Evolutionary conservation across 208 protist species (phyloP).

Genomic region (Trypanosoma lewisi): DNA sequence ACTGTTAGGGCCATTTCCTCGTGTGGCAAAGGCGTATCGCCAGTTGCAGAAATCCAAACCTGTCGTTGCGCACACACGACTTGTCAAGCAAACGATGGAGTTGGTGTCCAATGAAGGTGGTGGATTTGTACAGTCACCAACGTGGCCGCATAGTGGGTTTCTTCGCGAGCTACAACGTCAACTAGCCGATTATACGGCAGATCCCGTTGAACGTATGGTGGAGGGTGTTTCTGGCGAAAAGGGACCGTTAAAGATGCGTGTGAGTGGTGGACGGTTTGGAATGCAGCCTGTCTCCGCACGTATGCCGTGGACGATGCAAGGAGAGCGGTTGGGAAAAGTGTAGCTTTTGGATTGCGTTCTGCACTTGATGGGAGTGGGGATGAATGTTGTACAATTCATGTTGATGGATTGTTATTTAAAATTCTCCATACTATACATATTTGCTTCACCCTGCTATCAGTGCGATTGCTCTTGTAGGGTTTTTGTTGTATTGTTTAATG

Average conservation of each 20-base stretch:
- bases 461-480: not conserved
- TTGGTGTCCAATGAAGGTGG: not conserved
- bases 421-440: not conserved
- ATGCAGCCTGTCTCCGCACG: conserved; percentile 58
- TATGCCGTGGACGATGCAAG: conserved; percentile 64
- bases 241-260: conserved; percentile 38
- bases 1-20: conserved; percentile 61
- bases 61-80: conserved; percentile 49
- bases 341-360: not conserved
- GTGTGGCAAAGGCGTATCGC: conserved; percentile 33
- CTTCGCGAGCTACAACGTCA: conserved; percentile 54
- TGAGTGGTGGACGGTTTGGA: conserved; percentile 52
- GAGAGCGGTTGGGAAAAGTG: not conserved
- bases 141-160: conserved; percentile 42
- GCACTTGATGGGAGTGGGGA: not conserved
- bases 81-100: conserved; percentile 43
- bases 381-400: too few species aligned
- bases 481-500: not conserved
- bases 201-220: conserved; percentile 30
- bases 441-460: conserved; percentile 6
- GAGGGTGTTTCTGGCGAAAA: conserved; percentile 39
- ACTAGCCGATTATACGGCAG: conserved; percentile 41
- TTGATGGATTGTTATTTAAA: not conserved
- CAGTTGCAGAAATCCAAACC: conserved; percentile 23
- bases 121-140: not conserved